phyloP scores from a whole-genome alignment of 352 stramenopile genomes.

The Paralagenidium karlingii region DNA sequence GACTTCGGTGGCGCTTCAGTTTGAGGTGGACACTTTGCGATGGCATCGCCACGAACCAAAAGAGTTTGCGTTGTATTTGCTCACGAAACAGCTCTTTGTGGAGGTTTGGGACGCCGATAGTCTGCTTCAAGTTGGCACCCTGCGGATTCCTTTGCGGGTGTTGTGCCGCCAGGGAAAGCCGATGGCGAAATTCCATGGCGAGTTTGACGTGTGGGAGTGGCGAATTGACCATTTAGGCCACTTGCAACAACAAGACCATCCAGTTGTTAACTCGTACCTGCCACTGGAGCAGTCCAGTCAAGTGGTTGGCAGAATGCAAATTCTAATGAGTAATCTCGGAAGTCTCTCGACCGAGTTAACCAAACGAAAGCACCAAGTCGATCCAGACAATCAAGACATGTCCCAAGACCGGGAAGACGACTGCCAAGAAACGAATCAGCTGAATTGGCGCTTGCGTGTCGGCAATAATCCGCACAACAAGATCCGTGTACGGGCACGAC shows the following conservation, averaged over 20 bases:
- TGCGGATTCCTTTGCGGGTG: slow-evolving; percentile 72
- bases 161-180: slow-evolving; percentile 83
- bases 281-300: not conserved
- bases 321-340: slow-evolving; percentile 84
- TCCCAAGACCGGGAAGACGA: too few species aligned
- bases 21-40: slow-evolving; percentile 57
- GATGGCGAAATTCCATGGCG: slow-evolving; percentile 83
- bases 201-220: slow-evolving; percentile 49
- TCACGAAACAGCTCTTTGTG: slow-evolving; percentile 73
- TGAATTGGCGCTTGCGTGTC: too few species aligned
- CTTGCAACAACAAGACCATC: slow-evolving; percentile 12
- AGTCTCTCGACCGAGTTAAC: slow-evolving; percentile 1
- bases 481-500: slow-evolving; percentile 58
- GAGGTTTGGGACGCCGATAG: slow-evolving; percentile 91
- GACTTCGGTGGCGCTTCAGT: slow-evolving; percentile 59
- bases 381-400: not conserved
- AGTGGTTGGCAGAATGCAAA: slow-evolving; percentile 58
- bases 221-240: too few species aligned
- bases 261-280: not conserved
- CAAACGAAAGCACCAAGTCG: not conserved
- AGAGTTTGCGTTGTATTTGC: slow-evolving; percentile 81
- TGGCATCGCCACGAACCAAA: slow-evolving; percentile 49
- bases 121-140: slow-evolving; percentile 80
- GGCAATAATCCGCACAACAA: too few species aligned
- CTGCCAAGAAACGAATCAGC: too few species aligned